A percentile compares a stretch with the other conserved stretches of the same genome.
Evolutionary conservation across 345 rosid species (phyloP).

Genomic region (Odontarrhena argentea): DNA sequence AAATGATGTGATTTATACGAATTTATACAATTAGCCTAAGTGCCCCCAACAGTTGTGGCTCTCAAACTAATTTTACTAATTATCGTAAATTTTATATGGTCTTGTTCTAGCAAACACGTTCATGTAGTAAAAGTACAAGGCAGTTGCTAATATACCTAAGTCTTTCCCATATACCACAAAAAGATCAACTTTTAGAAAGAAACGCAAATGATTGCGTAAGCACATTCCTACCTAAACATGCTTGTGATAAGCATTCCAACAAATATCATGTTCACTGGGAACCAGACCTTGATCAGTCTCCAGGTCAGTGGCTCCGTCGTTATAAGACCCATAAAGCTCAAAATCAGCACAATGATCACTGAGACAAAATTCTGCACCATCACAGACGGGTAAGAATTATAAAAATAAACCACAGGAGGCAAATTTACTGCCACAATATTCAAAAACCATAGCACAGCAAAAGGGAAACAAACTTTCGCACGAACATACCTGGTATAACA

Average conservation of each 20-base stretch:
- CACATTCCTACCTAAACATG: constrained; percentile 85
- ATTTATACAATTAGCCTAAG: not conserved
- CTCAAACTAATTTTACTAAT: not conserved
- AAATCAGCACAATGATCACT: constrained; percentile 67
- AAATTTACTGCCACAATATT: constrained; percentile 60
- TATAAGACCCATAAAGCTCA: constrained; percentile 73
- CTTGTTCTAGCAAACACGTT: not conserved
- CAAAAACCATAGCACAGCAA: constrained; percentile 45
- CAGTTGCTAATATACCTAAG: not conserved
- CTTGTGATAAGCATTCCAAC: constrained; percentile 99
- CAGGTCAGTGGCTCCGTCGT: constrained; percentile 85
- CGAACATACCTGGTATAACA: constrained; percentile 85
- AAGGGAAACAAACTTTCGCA: not conserved
- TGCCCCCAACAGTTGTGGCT: not conserved
- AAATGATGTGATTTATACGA: not conserved
- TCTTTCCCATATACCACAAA: not conserved
- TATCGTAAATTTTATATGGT: not conserved
- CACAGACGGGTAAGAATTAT: constrained; percentile 18
- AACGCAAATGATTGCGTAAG: not conserved
- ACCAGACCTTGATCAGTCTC: constrained; percentile 88
- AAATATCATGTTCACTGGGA: constrained; percentile 91
- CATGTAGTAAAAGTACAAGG: constrained; percentile 7
- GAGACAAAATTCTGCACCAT: constrained; percentile 86
- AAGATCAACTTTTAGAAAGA: not conserved
- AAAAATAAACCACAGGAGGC: not conserved